phyloP scores from a whole-genome alignment of 345 rosid species.

The Trapa bicornis region DNA sequence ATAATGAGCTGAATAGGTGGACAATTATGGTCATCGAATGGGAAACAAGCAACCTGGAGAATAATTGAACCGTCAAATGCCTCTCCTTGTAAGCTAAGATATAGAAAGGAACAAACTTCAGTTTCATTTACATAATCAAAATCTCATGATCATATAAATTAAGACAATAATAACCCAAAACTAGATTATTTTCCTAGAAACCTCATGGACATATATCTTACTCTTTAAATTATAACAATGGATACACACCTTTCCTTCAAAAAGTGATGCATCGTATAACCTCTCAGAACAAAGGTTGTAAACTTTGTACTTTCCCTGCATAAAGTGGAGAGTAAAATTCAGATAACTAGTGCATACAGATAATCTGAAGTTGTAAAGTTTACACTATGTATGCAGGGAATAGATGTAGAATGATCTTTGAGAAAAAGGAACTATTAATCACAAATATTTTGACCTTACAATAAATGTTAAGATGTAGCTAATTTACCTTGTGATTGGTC shows the following conservation, averaged over 20 bases:
- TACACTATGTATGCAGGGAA: neutral
- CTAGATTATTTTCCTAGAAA: neutral
- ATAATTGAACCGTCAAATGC: conserved; percentile 12
- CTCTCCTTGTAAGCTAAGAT: neutral
- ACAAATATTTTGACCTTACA: neutral
- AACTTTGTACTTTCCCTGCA: conserved; percentile 90
- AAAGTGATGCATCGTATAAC: conserved; percentile 71
- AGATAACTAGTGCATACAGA: conserved; percentile 1
- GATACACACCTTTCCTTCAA: conserved; percentile 68
- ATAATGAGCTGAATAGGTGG: conserved; percentile 77
- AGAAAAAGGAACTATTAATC: neutral
- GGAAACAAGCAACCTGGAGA: conserved; percentile 81
- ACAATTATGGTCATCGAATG: conserved; percentile 92
- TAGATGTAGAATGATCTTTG: neutral
- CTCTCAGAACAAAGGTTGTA: conserved; percentile 95
- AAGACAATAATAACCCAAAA: neutral
- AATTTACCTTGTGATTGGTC: conserved; percentile 73
- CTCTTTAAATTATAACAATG: conserved; percentile 1
- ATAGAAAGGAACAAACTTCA: neutral
- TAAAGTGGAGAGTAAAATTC: neutral
- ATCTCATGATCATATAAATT: neutral
- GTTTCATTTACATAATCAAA: neutral
- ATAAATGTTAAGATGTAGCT: neutral
- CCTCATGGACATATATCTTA: neutral
- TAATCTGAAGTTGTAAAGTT: neutral